Conservation (phyloP, 2,329 filamentous ascomycete species). For the Leptographium flavum region DNA sequence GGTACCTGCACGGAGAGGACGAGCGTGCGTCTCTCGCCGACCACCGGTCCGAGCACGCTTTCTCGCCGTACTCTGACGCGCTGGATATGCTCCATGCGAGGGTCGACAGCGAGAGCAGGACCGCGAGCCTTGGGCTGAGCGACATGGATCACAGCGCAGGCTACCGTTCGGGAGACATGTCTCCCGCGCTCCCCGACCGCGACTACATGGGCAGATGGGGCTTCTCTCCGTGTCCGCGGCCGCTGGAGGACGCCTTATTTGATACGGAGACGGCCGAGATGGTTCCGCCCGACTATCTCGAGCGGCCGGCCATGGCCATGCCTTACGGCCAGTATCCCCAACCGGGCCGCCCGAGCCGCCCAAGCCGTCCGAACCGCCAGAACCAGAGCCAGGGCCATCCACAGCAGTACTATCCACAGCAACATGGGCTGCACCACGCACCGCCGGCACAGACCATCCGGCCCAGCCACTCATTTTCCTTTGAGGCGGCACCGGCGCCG, state of each 20-base stretch:
- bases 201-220: not conserved
- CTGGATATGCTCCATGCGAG: not conserved
- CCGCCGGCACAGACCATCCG: not conserved
- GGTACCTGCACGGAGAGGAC: not conserved
- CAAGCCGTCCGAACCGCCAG: too few relatives aligned
- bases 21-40: not conserved
- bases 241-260: not conserved
- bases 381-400: not conserved
- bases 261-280: not conserved
- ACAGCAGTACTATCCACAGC: not conserved
- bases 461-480: not conserved
- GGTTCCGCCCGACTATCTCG: not conserved
- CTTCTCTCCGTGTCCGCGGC: not conserved
- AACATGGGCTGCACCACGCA: too few relatives aligned
- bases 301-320: constrained; percentile 2
- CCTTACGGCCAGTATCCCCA: too few relatives aligned
- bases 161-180: not conserved
- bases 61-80: not conserved
- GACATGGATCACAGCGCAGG: too few relatives aligned
- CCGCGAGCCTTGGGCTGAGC: too few relatives aligned
- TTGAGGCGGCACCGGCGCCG: not conserved
- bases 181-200: not conserved
- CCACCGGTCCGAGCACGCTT: not conserved
- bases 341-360: too few relatives aligned
- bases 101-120: not conserved